These are phyloP conservation scores for Daldinia decipiens DNA, from an alignment of 495 filamentous ascomycete genomes.

Conservation along the genomic window DNA sequence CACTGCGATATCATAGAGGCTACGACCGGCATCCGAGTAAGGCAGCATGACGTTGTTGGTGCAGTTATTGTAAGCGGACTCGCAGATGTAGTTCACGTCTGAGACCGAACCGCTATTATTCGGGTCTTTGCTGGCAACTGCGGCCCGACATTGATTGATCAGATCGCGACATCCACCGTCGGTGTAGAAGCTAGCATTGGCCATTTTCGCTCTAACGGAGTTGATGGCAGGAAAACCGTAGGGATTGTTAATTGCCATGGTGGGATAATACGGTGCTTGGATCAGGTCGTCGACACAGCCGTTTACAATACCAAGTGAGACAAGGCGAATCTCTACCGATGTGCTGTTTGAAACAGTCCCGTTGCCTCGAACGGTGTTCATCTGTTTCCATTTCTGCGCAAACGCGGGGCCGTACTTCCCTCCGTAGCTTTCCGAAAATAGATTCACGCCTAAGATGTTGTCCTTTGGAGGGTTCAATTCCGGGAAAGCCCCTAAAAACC, in stretches of 20 bases:
- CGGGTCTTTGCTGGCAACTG: conserved; percentile 56
- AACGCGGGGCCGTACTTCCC: conserved; percentile 72
- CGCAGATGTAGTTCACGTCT: conserved; percentile 60
- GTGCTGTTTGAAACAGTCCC: conserved; percentile 58
- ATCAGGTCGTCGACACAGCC: conserved; percentile 80
- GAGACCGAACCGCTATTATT: conserved; percentile 55
- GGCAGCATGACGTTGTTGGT: conserved; percentile 57
- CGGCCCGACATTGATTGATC: conserved; percentile 61
- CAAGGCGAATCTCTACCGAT: conserved; percentile 64
- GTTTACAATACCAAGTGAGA: conserved; percentile 71
- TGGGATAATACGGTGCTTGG: conserved; percentile 72
- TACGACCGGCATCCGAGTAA: conserved; percentile 58
- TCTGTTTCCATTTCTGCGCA: conserved; percentile 68
- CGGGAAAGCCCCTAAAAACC: conserved; percentile 71
- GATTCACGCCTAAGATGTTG: conserved; percentile 63
- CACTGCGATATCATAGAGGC: conserved; percentile 71
- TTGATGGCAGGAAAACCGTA: conserved; percentile 73
- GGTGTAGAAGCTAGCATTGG: conserved; percentile 56
- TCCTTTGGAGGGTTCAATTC: conserved; percentile 66
- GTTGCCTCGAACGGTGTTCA: conserved; percentile 64
- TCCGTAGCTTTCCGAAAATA: conserved; percentile 73
- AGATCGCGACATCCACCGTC: conserved; percentile 63
- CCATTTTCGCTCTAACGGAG: conserved; percentile 52
- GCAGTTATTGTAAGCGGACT: conserved; percentile 56
- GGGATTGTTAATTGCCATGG: conserved; percentile 78